Conservation (phyloP, 2,329 filamentous ascomycete genomes). For the Fusarium euwallaceae region DNA sequence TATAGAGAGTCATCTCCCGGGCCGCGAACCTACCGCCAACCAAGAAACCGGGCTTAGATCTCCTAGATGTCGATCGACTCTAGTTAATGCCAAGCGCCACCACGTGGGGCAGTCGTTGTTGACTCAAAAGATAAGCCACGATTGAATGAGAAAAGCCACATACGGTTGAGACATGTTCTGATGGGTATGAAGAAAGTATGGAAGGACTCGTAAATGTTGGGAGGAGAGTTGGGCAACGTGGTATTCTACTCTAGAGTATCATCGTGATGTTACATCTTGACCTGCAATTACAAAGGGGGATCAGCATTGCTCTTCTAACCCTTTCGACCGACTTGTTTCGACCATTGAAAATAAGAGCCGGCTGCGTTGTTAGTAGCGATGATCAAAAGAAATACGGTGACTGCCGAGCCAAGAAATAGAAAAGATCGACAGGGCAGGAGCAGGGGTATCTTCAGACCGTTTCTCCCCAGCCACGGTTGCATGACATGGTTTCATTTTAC, state of each 20-base stretch:
- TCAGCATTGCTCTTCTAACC: not conserved
- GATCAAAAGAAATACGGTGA: constrained; percentile 1
- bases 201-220: not conserved
- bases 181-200: not conserved
- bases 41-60: not conserved
- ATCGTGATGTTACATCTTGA: not conserved
- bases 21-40: constrained; percentile 7
- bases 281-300: not conserved
- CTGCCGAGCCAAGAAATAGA: not conserved
- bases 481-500: not conserved
- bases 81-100: not conserved
- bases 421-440: constrained; percentile 6
- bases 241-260: not conserved
- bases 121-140: not conserved
- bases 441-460: not conserved
- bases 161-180: not conserved
- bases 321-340: not conserved
- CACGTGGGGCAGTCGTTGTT: constrained; percentile 7
- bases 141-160: not conserved
- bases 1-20: constrained; percentile 16
- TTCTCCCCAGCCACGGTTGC: not conserved
- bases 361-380: not conserved
- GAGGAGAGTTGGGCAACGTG: not conserved
- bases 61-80: not conserved
- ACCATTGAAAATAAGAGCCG: not conserved